Conservation (phyloP, 176 grass and related monocot genomes). For the Typha latifolia region DNA sequence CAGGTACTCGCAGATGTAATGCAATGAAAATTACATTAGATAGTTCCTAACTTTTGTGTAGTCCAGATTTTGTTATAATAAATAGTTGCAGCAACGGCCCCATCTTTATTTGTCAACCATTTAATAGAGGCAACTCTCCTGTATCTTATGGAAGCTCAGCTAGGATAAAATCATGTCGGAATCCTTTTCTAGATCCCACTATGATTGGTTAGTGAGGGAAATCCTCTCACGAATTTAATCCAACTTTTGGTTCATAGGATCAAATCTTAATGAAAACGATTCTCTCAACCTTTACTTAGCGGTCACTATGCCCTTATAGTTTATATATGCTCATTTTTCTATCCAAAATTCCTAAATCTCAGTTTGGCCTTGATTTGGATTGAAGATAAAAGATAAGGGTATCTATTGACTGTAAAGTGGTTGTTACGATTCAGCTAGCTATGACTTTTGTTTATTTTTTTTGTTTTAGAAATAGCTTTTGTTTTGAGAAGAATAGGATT, state of each 20-base stretch:
- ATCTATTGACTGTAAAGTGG: no score
- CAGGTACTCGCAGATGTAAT: constrained; percentile 34
- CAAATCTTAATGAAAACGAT: neutral
- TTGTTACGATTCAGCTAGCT: no score
- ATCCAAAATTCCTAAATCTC: no score
- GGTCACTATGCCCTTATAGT: no score
- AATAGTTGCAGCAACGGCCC: neutral
- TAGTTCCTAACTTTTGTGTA: neutral
- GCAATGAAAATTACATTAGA: neutral
- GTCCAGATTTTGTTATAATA: neutral
- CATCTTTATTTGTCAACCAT: neutral
- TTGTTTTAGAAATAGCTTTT: no score
- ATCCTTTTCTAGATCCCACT: neutral
- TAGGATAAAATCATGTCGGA: neutral
- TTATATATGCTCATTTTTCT: no score
- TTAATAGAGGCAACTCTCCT: neutral
- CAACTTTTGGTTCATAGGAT: neutral
- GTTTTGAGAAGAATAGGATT: no score
- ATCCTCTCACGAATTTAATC: neutral
- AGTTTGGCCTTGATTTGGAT: no score
- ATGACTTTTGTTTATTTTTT: no score
- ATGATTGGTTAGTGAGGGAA: neutral
- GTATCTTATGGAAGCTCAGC: neutral
- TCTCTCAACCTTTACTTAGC: no score
- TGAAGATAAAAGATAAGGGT: no score